Evolutionary conservation across 192 early-diverging fungal genomes (phyloP), one percentile per base, ranked within the genome.

Genomic region (Coemansia sp.): DNA sequence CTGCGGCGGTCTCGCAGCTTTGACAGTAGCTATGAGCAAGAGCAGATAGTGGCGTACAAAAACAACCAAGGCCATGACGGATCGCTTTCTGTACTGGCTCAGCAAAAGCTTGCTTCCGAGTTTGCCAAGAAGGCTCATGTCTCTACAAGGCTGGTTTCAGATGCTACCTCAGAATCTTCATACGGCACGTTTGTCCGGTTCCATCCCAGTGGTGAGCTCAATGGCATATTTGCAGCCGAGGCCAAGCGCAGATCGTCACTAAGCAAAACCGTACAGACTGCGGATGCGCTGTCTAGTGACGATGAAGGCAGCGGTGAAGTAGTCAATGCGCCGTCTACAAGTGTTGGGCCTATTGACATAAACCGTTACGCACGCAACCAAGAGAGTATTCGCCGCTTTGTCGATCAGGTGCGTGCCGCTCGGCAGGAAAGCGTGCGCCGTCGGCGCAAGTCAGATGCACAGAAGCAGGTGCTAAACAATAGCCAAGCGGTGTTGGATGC

Each of bases 121-220:
- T 70, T 77, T 57, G 21, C 59, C 5, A 48, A 55, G 46, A 50
- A 48, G 12, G 68, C 70, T 40, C 73, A 48, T 19, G 54, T 77
- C 5, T 77, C 73, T 21, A 69, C 73, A 37, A 67, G 73, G 19
- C 61, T 77, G 37, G 39, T 47, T 14, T 41, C 49, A 3, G 53
- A 66, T n/a, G 48, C 57, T 36, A 65, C 54, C 47, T 39, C 67
- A 13, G 63, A 70, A 47, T 70, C 73, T 14, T 77, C 73, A 19
- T 77, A 77, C 36, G 73, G 73, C 46, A 65, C 68, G 11, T 77
- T 77, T 63, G 47, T 77, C n/a, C 66, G 73, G 15, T 77, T 70
- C 59, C 73, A 77, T 48, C 58, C 61, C 37, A 77, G 73, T 44
- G 73, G 73, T 44, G 73, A 77, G 53, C 73, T 77, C 47, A 77